Conservation (phyloP, 2,329 filamentous ascomycete genomes). For the Fusarium sp. region DNA sequence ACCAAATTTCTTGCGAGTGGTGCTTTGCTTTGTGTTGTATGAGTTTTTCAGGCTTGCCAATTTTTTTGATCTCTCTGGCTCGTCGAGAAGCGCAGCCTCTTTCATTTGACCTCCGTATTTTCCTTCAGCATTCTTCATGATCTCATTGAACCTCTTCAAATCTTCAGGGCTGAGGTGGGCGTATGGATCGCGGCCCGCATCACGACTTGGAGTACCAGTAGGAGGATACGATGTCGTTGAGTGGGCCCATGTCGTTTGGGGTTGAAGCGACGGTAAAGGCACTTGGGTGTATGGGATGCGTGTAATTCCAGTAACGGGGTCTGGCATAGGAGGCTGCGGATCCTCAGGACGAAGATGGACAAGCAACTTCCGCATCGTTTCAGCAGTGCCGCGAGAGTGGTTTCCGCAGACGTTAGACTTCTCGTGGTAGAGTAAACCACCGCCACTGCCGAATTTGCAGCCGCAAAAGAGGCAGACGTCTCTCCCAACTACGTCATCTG, state of each 20-base stretch:
- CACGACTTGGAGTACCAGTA: conserved; percentile 34
- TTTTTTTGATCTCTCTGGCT: conserved; percentile 45
- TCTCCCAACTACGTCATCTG: conserved; percentile 33
- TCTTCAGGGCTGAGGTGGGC: conserved; percentile 51
- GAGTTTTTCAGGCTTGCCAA: conserved; percentile 59
- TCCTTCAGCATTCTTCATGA: conserved; percentile 45
- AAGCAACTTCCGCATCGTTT: conserved; percentile 23
- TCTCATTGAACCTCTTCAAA: conserved; percentile 37
- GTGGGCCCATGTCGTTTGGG: neutral
- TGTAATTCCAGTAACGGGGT: neutral
- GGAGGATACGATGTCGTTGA: neutral
- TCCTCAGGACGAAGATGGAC: conserved; percentile 3
- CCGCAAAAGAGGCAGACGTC: conserved; percentile 58
- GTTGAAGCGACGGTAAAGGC: neutral
- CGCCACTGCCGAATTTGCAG: conserved; percentile 52
- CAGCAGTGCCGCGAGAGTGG: conserved; percentile 39
- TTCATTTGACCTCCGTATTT: conserved; percentile 54
- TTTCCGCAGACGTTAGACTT: conserved; percentile 58
- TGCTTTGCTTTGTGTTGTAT: conserved; percentile 64
- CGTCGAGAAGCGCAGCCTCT: conserved; percentile 51
- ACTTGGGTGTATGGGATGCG: neutral
- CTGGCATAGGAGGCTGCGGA: neutral
- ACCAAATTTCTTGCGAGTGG: conserved; percentile 67
- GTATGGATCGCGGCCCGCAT: conserved; percentile 56
- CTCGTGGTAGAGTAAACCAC: conserved; percentile 56